Percentiles rank a stretch among this genome's conserved stretches.
Conservation (phyloP, 2,329 filamentous ascomycete species). For the Cordyceps militaris region DNA sequence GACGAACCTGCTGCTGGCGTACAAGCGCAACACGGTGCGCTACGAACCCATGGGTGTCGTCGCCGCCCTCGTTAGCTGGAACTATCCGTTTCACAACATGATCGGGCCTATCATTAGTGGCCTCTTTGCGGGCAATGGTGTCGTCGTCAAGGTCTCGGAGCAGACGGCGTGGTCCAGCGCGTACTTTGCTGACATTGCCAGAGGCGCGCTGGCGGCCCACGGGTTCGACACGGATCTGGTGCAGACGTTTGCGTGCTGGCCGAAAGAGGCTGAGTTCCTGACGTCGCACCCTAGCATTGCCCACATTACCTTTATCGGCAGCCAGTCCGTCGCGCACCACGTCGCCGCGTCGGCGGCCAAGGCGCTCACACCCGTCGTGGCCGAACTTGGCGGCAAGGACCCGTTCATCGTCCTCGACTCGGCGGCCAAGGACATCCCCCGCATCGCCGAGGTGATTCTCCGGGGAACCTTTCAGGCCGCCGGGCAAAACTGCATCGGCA, state of each 20-base stretch:
- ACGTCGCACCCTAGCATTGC: slow-evolving; percentile 78
- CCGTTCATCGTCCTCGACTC: slow-evolving; percentile 86
- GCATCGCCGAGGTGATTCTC: slow-evolving; percentile 76
- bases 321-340: slow-evolving; percentile 74
- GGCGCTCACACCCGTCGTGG: slow-evolving; percentile 76
- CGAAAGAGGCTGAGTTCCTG: slow-evolving; percentile 69
- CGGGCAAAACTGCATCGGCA: slow-evolving; percentile 96
- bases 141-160: slow-evolving; percentile 91
- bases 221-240: slow-evolving; percentile 76
- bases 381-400: slow-evolving; percentile 94
- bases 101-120: slow-evolving; percentile 85
- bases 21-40: slow-evolving; percentile 83
- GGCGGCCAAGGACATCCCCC: slow-evolving; percentile 54
- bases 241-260: slow-evolving; percentile 83
- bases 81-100: slow-evolving; percentile 94
- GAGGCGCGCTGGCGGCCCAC: slow-evolving; percentile 71
- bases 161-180: slow-evolving; percentile 87
- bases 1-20: slow-evolving; percentile 88
- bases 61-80: slow-evolving; percentile 91
- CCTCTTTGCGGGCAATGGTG: slow-evolving; percentile 83
- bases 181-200: slow-evolving; percentile 75
- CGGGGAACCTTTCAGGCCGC: slow-evolving; percentile 91
- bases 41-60: slow-evolving; percentile 94
- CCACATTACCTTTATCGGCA: slow-evolving; percentile 96
- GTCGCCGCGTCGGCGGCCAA: slow-evolving; percentile 83